Base-by-base conservation (phyloP, 1,284 basidiomycete genomes). In the Chondrostereum purpureum region DNA sequence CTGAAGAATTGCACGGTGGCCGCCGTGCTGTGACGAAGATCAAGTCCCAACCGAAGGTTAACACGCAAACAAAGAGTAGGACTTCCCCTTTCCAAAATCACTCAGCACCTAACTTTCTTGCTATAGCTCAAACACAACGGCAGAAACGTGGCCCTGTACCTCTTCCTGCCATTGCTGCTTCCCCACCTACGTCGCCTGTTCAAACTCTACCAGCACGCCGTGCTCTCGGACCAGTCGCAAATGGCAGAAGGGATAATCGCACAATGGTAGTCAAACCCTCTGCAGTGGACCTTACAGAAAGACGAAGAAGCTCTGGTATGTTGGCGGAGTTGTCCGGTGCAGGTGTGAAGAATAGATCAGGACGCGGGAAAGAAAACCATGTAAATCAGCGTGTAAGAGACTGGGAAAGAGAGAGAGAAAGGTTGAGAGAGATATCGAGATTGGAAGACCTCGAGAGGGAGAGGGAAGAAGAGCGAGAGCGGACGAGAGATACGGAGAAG, bases 361-460 rank as follows among this genome's bases (percentile, higher is more conserved):
- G 57, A 49, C 44, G 69, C 56, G 51, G 52, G 42, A 55, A 64
- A 48, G 59, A 64, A 48, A 60, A 66, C 51, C 70, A 61, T 46
- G 78, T 75, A 11, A 65, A 65, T 43, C 69, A 76, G 47, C 62
- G 77, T 10, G 72, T 79, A 39, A 64, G 58, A 45, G 77, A 79
- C 48, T 80, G 78, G 77, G 77, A 80, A 53, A 60, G 73, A 31
- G 78, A 80, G 58, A 67, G 69, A 44, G 67, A 76, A 59, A 60
- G 77, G 42, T 57, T 79, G 51, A 62, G 75, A 49, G 77, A 80
- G 64, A 75, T 76, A 65, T 66, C 67, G 46, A 63, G 68, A 44
- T 51, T 75, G 52, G 70, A 75, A 55, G 76, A 76, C 55, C 53
- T 73, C 27, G 67, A 73, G 55, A 61, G 60, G 50, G 72, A 73